Conservation (phyloP, 1,284 basidiomycete genomes). For the Bondarzewia mesenterica region DNA sequence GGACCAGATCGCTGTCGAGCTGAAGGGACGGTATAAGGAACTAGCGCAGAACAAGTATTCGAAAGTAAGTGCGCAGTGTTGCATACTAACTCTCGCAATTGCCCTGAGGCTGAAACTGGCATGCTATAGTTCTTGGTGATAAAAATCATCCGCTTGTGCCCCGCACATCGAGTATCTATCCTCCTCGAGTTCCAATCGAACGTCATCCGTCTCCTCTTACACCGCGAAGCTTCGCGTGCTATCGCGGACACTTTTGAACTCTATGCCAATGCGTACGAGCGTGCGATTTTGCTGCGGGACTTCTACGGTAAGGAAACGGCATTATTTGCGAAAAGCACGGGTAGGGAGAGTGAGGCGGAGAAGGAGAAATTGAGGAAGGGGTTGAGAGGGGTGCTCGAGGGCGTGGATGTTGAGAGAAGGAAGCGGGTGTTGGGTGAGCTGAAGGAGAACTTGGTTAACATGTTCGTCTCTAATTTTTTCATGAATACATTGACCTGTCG, state of each 20-base stretch:
- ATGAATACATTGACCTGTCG: not conserved
- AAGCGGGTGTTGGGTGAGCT: slow-evolving; percentile 60
- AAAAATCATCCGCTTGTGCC: slow-evolving; percentile 77
- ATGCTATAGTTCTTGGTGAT: slow-evolving; percentile 68
- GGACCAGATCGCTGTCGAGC: slow-evolving; percentile 71
- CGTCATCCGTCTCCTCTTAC: slow-evolving; percentile 68
- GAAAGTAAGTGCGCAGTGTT: slow-evolving; percentile 55
- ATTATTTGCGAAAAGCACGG: slow-evolving; percentile 56
- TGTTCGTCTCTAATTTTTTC: slow-evolving; percentile 40
- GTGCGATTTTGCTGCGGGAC: slow-evolving; percentile 69
- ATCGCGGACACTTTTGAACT: slow-evolving; percentile 84
- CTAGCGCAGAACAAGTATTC: slow-evolving; percentile 84
- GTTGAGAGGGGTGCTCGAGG: slow-evolving; percentile 58
- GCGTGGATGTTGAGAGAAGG: slow-evolving; percentile 51
- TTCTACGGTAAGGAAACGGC: slow-evolving; percentile 85
- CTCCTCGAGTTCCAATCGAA: slow-evolving; percentile 70
- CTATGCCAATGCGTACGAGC: slow-evolving; percentile 76
- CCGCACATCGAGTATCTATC: slow-evolving; percentile 63
- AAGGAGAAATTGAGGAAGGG: slow-evolving; percentile 60
- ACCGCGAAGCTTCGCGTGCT: slow-evolving; percentile 75
- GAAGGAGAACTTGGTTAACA: slow-evolving; percentile 66
- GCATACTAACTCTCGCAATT: too few relatives aligned
- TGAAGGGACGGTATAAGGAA: slow-evolving; percentile 71
- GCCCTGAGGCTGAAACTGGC: too few relatives aligned
- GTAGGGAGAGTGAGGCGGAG: slow-evolving; percentile 45